Evolutionary conservation across 768 basidiomycete species (phyloP), one percentile per base, ranked within the genome.

Genomic region (Amanita rubescens): DNA sequence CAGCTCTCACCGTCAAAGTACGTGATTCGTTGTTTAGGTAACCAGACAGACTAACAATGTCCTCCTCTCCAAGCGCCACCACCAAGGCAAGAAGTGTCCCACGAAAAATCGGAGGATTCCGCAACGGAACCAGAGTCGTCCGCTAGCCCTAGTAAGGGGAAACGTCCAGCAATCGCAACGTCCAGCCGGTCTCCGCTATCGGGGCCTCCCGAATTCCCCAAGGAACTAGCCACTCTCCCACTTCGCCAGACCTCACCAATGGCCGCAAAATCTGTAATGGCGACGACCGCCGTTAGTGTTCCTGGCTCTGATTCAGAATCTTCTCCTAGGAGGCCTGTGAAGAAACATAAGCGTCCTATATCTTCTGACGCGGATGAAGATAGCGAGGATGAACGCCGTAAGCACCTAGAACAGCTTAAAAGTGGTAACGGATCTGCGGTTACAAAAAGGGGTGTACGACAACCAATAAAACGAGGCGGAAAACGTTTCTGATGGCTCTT

Each of bases 401-500:
- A 65, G 48, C 67, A 67, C 30, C 65, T 72, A 20, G 67, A n/a
- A 20, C 52, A 46, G 17, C 34, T 42, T 22, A 53, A 35, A 24
- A 33, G 35, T 35, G 52, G 52, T 33, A 53, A 27, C 22, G 52
- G 34, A n/a, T 14, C 52, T 73, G 45, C 71, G 69, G 59, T 65
- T 72, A 57, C 57, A 20, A 72, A 73, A 56, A 72, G 81, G 51
- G 82, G 82, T 37, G 74, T 81, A 41, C 78, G 81, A 60, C 87
- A 90, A 59, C 88, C 88, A 4, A 72, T 90, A 57, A 89, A 83
- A 68, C 79, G 87, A 58, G 84, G 84, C 33, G 85, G 82, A 27
- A 86, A 80, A 65, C 78, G 84, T 57, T 90, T 87, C 72, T 88
- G 74, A 75, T 56, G 20, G 15, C 10, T 5, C 11, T 30, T 37